A percentile compares a stretch with the other conserved stretches of the same genome.
These are phyloP conservation scores for Ganoderma lingzhi DNA, from an alignment of 1,284 basidiomycete genomes.

Conservation along the genomic window DNA sequence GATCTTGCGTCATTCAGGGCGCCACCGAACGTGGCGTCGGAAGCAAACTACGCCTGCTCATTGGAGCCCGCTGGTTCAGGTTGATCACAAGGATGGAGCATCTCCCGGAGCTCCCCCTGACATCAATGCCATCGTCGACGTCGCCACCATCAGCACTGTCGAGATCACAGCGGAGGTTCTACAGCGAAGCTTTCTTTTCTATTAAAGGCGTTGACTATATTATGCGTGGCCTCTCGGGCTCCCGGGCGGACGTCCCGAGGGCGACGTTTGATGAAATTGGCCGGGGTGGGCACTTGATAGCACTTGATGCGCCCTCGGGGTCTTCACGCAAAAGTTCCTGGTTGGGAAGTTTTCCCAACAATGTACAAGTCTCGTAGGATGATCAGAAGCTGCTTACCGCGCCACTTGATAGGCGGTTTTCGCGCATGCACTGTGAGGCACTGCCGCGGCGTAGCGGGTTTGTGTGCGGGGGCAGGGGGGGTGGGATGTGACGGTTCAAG, in stretches of 20 bases:
- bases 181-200: not conserved
- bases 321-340: not conserved
- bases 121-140: not conserved
- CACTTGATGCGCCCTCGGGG: not conserved
- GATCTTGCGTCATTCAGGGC: not conserved
- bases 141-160: not conserved
- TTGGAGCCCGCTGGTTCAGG: not conserved
- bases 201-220: not conserved
- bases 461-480: too few species aligned
- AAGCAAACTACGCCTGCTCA: not conserved
- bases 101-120: not conserved
- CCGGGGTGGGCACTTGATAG: not conserved
- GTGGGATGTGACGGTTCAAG: too few species aligned
- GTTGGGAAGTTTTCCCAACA: not conserved
- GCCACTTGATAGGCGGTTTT: not conserved
- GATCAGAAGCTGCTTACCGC: not conserved
- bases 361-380: not conserved
- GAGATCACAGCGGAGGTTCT: not conserved
- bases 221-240: not conserved
- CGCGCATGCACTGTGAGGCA: too few species aligned
- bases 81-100: not conserved
- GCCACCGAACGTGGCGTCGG: not conserved
- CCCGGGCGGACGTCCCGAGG: not conserved
- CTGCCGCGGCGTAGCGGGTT: too few species aligned
- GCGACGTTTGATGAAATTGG: not conserved